Base-by-base conservation (phyloP, 768 basidiomycete species). In the Rhodosporidiobolus odoratus region DNA sequence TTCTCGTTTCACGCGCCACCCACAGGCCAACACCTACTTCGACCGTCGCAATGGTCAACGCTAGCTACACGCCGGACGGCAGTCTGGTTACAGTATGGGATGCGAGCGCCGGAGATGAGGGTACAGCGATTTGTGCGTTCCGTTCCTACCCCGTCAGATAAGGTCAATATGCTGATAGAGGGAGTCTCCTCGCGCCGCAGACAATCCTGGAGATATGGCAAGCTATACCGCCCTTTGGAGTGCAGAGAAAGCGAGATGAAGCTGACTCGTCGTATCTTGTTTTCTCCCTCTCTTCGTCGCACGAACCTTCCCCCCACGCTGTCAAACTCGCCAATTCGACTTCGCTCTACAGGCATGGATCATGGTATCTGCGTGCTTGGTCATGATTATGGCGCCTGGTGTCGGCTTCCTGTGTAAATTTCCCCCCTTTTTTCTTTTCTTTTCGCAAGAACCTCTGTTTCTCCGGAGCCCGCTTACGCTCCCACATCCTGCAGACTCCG, bases 331-430 rank as follows among this genome's bases (percentile, higher is more conserved):
- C n/a, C n/a, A n/a, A n/a, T 47, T 38, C 34, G 1, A 27, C 32
- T 17, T 30, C 5, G 6, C 4, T 30, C 9, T 43, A 13, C 35
- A 66, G 54, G 48, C 73, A 40, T 74, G 69, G 72, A 73, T 74
- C 38, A 34, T 76, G 43, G 58, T 58, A 1, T 50, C 77, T 35
- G 77, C 75, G 37, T 77, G 76, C 1, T 64, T 82, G n/a, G 81
- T 82, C 48, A 80, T 79, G 79, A 69, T 81, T 69, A 81, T 82
- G 81, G 73, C 80, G 23, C 81, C 80, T 43, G 80, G 78, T 62
- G 77, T 79, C 37, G 77, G 77, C 4, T 69, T 78, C 41, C 65
- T 73, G 27, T 73, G 52, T 69, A 23, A 32, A 41, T 52, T 79
- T 80, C 75, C 80, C 62, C 75, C 79, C 79, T 34, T 12, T 30